Percentiles rank a stretch among this genome's conserved stretches.
Evolutionary conservation across 2,329 filamentous ascomycete genomes (phyloP).

Genomic region (Ceratocystis harringtonii): DNA sequence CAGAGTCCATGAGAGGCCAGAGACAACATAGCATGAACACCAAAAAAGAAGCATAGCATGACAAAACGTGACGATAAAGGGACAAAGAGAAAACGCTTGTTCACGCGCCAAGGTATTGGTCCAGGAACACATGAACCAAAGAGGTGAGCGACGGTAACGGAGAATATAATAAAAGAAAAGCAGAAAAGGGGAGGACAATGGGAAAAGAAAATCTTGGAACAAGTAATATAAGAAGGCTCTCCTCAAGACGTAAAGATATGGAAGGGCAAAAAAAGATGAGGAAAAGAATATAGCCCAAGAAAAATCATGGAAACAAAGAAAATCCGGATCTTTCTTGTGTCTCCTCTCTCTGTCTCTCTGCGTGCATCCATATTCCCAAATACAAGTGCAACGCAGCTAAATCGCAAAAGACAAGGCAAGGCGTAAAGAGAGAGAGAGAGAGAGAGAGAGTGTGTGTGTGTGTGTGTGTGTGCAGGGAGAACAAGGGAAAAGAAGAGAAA

Average conservation of each 20-base stretch:
- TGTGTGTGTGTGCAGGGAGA: background rate
- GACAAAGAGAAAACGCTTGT: constrained; percentile 2
- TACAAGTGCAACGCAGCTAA: constrained; percentile 12
- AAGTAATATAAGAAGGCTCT: constrained; percentile 17
- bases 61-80: background rate
- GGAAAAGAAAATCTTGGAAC: constrained; percentile 20
- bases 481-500: constrained; percentile 2
- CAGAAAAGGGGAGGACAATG: constrained; percentile 20
- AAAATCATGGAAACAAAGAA: background rate
- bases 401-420: background rate
- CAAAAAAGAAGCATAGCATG: constrained; percentile 4
- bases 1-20: background rate
- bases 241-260: constrained; percentile 18
- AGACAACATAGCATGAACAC: background rate
- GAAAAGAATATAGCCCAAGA: constrained; percentile 1
- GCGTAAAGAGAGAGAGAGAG: constrained; percentile 3
- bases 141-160: too few species aligned
- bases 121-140: constrained; percentile 1
- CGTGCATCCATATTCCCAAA: constrained; percentile 13
- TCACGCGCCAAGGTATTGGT: background rate
- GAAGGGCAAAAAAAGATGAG: constrained; percentile 18
- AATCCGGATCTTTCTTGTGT: background rate
- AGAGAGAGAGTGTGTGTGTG: background rate
- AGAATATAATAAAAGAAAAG: too few species aligned
- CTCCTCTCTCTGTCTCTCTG: too few species aligned